Percentiles rank a stretch among this genome's conserved stretches.
These are phyloP conservation scores for Penicillium brasilianum DNA, from an alignment of 2,329 filamentous ascomycete genomes.

Conservation along the genomic window DNA sequence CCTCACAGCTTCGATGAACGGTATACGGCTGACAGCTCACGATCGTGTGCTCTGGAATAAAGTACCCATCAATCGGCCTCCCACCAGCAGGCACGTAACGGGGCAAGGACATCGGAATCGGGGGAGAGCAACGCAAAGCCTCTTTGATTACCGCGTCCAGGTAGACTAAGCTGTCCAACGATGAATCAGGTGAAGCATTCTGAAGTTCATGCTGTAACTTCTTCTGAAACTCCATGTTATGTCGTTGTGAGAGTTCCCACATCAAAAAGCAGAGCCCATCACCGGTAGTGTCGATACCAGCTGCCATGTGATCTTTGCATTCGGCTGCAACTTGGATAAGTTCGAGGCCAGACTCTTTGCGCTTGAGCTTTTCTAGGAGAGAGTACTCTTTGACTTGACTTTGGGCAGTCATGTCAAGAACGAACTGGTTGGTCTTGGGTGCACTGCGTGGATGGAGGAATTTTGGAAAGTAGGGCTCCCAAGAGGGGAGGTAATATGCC, in stretches of 20 bases:
- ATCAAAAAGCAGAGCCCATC: constrained; percentile 73
- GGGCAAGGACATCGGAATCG: constrained; percentile 59
- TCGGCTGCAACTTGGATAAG: constrained; percentile 66
- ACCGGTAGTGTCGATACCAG: constrained; percentile 73
- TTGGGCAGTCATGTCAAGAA: constrained; percentile 58
- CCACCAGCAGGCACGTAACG: constrained; percentile 46
- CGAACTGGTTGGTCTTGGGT: constrained; percentile 64
- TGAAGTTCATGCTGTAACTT: constrained; percentile 60
- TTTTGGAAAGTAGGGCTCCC: constrained; percentile 54
- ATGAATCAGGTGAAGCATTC: constrained; percentile 43
- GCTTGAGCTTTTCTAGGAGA: constrained; percentile 64
- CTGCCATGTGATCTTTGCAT: constrained; percentile 73
- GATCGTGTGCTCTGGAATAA: constrained; percentile 41
- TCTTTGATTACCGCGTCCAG: constrained; percentile 69
- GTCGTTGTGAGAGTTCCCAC: constrained; percentile 70
- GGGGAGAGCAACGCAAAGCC: constrained; percentile 62
- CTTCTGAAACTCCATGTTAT: constrained; percentile 58
- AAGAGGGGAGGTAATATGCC: constrained; percentile 60
- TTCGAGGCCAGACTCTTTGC: constrained; percentile 55
- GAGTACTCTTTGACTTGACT: constrained; percentile 59
- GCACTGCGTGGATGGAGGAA: constrained; percentile 62
- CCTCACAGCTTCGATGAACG: constrained; percentile 39
- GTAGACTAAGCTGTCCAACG: constrained; percentile 55
- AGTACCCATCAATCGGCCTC: constrained; percentile 48
- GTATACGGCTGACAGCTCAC: constrained; percentile 48